These are phyloP conservation scores for Suillus plorans DNA, from an alignment of 768 basidiomycete genomes.

Conservation along the genomic window DNA sequence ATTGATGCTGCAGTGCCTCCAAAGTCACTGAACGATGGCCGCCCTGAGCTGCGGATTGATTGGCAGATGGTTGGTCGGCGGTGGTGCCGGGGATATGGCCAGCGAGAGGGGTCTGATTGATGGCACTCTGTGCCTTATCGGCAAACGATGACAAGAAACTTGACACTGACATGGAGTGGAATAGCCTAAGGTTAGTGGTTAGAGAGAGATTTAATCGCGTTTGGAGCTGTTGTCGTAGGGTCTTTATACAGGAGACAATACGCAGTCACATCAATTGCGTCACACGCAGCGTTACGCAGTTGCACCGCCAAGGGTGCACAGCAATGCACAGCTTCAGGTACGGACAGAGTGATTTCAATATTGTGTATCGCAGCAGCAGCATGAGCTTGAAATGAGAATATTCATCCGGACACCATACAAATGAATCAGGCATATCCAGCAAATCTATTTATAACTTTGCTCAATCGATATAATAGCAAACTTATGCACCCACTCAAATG, in stretches of 20 bases:
- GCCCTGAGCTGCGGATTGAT: constrained; percentile 38
- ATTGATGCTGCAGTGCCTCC: constrained; percentile 67
- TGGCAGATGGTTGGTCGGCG: constrained; percentile 39
- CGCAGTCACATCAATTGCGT: constrained; percentile 9
- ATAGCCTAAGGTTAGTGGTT: constrained; percentile 12
- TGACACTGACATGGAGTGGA: constrained; percentile 53
- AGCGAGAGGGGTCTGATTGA: constrained; percentile 61
- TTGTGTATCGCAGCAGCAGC: constrained; percentile 17
- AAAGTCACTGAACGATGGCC: constrained; percentile 54
- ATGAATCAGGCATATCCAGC: constrained; percentile 29
- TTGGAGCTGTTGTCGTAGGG: constrained; percentile 15
- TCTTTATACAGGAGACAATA: constrained; percentile 14
- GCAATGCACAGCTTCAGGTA: not conserved
- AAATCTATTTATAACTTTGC: constrained; percentile 14
- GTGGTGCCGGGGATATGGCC: constrained; percentile 51
- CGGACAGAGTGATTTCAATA: constrained; percentile 20
- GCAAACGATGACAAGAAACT: constrained; percentile 65
- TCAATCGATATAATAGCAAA: constrained; percentile 14
- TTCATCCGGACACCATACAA: constrained; percentile 22
- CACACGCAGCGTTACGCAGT: constrained; percentile 5
- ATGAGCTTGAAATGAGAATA: constrained; percentile 20
- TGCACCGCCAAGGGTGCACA: not conserved
- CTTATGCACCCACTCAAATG: constrained; percentile 41
- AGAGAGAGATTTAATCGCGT: not conserved
- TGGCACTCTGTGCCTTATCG: constrained; percentile 74